A percentile compares a stretch with the other conserved stretches of the same genome.
phyloP scores from a whole-genome alignment of 1,284 basidiomycete species.

The Heterobasidion occidentale region DNA sequence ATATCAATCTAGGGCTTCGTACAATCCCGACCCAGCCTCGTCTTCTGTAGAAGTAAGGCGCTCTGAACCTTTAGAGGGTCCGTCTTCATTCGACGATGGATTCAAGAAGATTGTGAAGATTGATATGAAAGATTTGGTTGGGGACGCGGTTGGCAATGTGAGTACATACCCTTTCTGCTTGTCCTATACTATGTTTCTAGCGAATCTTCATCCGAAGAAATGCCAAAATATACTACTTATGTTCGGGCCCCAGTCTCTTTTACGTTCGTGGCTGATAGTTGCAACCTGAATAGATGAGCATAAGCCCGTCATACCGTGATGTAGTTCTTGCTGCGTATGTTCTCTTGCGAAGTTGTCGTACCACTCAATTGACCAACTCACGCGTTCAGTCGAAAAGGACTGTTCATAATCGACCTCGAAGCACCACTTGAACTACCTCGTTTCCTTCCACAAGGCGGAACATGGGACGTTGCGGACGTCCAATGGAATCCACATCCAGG shows the following conservation, averaged over 20 bases:
- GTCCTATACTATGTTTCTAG: background rate
- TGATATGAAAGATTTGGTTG: slow-evolving; percentile 70
- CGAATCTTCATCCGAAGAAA: background rate
- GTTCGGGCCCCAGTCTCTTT: background rate
- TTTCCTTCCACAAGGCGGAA: slow-evolving; percentile 86
- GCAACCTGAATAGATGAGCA: slow-evolving; percentile 54
- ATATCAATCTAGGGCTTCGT: background rate
- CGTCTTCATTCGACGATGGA: slow-evolving; percentile 28
- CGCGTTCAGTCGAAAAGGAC: slow-evolving; percentile 66
- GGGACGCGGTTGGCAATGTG: slow-evolving; percentile 78
- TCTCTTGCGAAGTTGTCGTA: background rate
- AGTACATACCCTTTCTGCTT: slow-evolving; percentile 18
- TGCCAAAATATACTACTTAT: no score
- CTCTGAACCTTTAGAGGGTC: slow-evolving; percentile 3
- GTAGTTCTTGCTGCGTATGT: slow-evolving; percentile 74
- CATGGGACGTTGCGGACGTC: slow-evolving; percentile 94
- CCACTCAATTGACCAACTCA: background rate
- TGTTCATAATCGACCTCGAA: slow-evolving; percentile 95
- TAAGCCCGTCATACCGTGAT: slow-evolving; percentile 72
- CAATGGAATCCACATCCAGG: slow-evolving; percentile 95
- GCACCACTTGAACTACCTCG: slow-evolving; percentile 83
- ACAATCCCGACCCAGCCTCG: background rate
- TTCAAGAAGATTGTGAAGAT: slow-evolving; percentile 57
- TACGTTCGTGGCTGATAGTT: background rate
- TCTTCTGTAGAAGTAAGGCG: background rate